Base-by-base conservation (phyloP, 345 rosid genomes). In the Melaleuca quinquenervia region DNA sequence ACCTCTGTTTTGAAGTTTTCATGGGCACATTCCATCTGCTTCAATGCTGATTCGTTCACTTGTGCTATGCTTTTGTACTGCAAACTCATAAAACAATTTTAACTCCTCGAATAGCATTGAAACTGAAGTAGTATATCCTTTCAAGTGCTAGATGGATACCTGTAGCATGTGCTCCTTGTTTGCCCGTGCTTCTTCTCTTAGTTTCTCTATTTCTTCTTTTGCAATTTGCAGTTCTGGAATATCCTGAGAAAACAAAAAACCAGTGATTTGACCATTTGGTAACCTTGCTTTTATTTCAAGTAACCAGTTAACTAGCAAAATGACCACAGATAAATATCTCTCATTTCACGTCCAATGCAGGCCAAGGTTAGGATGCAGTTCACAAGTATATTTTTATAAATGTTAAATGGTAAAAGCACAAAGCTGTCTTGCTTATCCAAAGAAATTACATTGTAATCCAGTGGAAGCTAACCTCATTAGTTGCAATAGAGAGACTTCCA, bases 41-140 rank as follows among this genome's bases (percentile, higher is more conserved):
- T 96, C 90, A 97, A 83, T 20, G 98, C 98, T 86, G 92, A 88
- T 90, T 97, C 99, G 89, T 95, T 96, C 83, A 94, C 98, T 88
- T 97, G 93, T 48, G 99, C 98, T 88, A 97, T 97, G 88, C 94
- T 91, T 92, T 97, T 97, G 87, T 95, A 97, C 98, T 97, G 95
- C 90, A 91, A 88, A 88, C 86, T 44, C 50, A 87, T 48, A 85
- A 45, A 82, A 78, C 84, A 86, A 64, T 74, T 75, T 83, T 84
- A 50, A 85, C 82, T 85, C 83, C 32, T 6, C 51, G 20, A 29
- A 21, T 32, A 75, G 52, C 54, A 45, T 78, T 29, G 74, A 54
- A 32, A 52, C 27, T 36, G 50, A 53, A 60, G 84, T 84, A 8
- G 45, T 52, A 87, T 78, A 83, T 8, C 56, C 51, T 52, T 82